Evolutionary conservation across 495 filamentous ascomycete genomes (phyloP), one percentile per base, ranked within the genome.

Genomic region (Tuber magnatum): DNA sequence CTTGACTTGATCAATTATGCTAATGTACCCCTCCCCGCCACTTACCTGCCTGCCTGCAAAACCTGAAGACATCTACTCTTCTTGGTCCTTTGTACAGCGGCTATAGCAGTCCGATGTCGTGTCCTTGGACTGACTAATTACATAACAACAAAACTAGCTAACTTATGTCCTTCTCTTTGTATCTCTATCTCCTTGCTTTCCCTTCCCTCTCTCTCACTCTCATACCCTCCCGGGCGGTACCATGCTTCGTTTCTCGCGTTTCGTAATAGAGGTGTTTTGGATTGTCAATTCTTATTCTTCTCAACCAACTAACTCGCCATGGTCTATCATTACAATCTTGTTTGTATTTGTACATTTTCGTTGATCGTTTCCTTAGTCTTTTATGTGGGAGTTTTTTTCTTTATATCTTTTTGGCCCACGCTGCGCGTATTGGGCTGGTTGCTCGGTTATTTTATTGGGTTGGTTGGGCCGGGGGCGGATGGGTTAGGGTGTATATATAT

Each of bases 281-380:
- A 48, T 74, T 56, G 16, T 61, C 71, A 40, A 76, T 65, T n/a
- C 39, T 43, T 38, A 74, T 28, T 46, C 38, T 71, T 28, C 20
- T 68, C 39, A 28, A 42, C 65, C 39, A 28, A 40, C 39, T 70
- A 69, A 72, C 71, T 74, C 65, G 32, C 24, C 43, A 61, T 69
- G 40, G 72, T 32, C 43, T n/a, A 69, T 44, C 44, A 68, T 70
- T 75, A 79, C 72, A 75, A 75, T 71, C 70, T n/a, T 69, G 28
- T 56, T 68, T 77, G 72, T 61, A 72, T 35, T 42, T 41, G 61
- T 68, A 78, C 28, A 73, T 38, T 46, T 42, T 39, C 12, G n/a
- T 38, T 75, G 75, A 74, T 76, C 42, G 68, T 79, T 61, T 78
- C 40, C 74, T 72, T 28, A 28, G 51, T 48, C 71, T 73, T 28